Evolutionary conservation across 306 rosid species (phyloP), one percentile per base, ranked within the genome.

Genomic region (Trifolium dubium): DNA sequence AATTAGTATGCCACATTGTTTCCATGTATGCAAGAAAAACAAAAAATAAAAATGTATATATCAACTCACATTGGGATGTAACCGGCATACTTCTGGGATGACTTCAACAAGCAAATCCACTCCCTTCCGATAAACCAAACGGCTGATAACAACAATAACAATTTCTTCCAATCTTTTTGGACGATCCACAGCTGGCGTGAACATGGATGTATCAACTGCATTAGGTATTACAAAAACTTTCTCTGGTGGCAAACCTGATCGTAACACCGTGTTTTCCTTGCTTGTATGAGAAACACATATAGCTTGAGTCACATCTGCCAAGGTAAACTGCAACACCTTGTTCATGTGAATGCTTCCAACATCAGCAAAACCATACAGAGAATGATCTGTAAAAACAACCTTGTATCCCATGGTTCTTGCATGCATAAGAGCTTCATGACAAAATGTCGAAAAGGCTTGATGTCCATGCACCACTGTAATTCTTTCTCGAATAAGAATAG

Each of bases 261-360:
- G 84, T 73, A 89, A 78, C 58, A 89, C 98, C 0, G 96, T 93
- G 89, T 93, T 93, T 79, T 93, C 96, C 87, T 89, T 91, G 93
- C 97, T 93, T 55, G 94, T 89, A 82, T 93, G 98, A 58, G 97
- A 93, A 77, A 93, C 97, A 81, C 98, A 93, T 70, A 93, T 93
- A 69, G 96, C 96, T 85, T 88, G 96, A 81, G 83, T 93, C 51
- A 93, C 93, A 84, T 93, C 91, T 34, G 98, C 97, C 71, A 93
- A 76, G 72, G 96, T 91, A 76, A 93, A 93, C 83, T 89, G 98
- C 86, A 93, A 80, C 5, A 93, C 94, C 88, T 93, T 93, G 87
- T 93, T 93, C 98, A 93, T 93, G 77, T 93, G 98, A 79, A 93
- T 93, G 83, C 98, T 93, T 54, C 97, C 96, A 40, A 73, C 88